Evolutionary conservation across 495 filamentous ascomycete genomes (phyloP).

Genomic region (Parachaetomium inaequale): DNA sequence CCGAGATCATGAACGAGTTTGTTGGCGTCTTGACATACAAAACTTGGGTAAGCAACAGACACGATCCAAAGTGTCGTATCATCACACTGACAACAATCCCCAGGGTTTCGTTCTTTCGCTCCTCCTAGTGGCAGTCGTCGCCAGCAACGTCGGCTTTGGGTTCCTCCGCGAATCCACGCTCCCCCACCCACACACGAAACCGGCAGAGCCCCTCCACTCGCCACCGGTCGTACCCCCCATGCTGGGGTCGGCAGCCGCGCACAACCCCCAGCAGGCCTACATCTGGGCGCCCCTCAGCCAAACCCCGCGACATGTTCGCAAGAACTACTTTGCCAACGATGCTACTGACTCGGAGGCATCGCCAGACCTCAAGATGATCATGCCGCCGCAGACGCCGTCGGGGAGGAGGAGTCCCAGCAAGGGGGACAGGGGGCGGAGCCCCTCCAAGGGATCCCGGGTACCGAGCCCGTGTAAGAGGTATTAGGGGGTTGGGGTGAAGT

Average conservation of each 20-base stretch:
- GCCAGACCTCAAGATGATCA: constrained; percentile 34
- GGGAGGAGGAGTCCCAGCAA: constrained; percentile 44
- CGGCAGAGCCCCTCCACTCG: constrained; percentile 31
- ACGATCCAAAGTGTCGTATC: constrained; percentile 5
- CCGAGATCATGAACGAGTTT: constrained; percentile 48
- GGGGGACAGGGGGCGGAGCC: constrained; percentile 42
- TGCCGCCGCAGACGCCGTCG: constrained; percentile 40
- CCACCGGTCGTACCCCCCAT: constrained; percentile 30
- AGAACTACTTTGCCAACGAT: constrained; percentile 33
- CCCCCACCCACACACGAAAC: constrained; percentile 16
- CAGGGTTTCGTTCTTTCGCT: constrained; percentile 53
- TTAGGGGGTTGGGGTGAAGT: constrained; percentile 8
- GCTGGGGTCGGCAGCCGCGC: constrained; percentile 27
- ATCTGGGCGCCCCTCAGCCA: constrained; percentile 43
- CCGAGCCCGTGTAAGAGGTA: constrained; percentile 42
- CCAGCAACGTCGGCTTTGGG: constrained; percentile 56
- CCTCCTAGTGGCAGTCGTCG: constrained; percentile 53
- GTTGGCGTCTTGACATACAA: constrained; percentile 45
- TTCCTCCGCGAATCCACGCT: constrained; percentile 30
- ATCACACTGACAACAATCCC: constrained; percentile 25
- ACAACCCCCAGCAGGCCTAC: constrained; percentile 39
- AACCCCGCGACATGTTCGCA: constrained; percentile 41
- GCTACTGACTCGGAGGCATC: constrained; percentile 44
- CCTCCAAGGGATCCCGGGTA: constrained; percentile 33
- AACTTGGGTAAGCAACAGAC: constrained; percentile 60